Conservation (phyloP, 2,329 filamentous ascomycete species). For the Trichoderma atroviride region DNA sequence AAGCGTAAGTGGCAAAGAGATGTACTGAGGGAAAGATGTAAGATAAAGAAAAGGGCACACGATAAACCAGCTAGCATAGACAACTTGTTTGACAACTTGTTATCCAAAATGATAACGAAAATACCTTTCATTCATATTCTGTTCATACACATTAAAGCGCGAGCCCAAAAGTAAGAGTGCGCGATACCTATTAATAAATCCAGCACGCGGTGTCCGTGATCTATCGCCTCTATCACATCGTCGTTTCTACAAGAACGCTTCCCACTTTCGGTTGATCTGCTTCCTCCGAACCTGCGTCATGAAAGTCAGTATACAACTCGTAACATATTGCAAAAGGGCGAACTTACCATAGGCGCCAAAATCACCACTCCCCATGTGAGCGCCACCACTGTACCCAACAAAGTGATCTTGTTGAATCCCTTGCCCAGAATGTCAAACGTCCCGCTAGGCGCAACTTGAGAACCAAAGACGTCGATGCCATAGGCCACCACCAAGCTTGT, state of each 20-base stretch:
- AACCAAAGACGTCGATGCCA: slow-evolving; percentile 86
- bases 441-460: slow-evolving; percentile 81
- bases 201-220: slow-evolving; percentile 6
- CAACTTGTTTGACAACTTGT: not conserved
- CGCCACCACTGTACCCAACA: slow-evolving; percentile 81
- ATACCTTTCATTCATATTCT: slow-evolving; percentile 5
- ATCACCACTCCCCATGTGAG: slow-evolving; percentile 75
- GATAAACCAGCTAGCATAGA: not conserved
- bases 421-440: slow-evolving; percentile 92
- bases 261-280: slow-evolving; percentile 69
- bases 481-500: slow-evolving; percentile 88
- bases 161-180: not conserved
- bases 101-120: slow-evolving; percentile 5
- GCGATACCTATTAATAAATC: slow-evolving; percentile 15
- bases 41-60: not conserved
- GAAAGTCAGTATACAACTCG: slow-evolving; percentile 38
- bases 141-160: slow-evolving; percentile 24
- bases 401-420: slow-evolving; percentile 87
- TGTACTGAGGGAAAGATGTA: not conserved
- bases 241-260: slow-evolving; percentile 39
- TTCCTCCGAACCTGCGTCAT: slow-evolving; percentile 58
- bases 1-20: slow-evolving; percentile 30
- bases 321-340: not conserved
- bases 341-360: slow-evolving; percentile 80
- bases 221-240: slow-evolving; percentile 26